These are phyloP conservation scores for Zelonia costaricensis DNA, from an alignment of 208 protist species.

Conservation along the genomic window DNA sequence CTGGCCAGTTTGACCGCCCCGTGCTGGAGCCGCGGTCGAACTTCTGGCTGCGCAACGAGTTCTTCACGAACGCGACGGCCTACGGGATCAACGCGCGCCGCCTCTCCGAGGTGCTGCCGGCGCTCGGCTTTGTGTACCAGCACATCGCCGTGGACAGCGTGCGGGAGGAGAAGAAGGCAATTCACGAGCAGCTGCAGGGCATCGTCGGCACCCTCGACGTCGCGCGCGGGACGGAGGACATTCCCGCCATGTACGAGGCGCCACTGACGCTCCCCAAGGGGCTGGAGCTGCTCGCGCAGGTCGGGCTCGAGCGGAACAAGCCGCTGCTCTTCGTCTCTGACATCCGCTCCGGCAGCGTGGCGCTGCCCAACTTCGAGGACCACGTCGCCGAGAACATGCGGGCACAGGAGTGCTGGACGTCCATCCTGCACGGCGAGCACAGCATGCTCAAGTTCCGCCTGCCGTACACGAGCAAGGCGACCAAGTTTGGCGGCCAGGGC, in stretches of 20 bases:
- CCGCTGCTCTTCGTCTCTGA: conserved; percentile 95
- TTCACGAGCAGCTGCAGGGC: conserved; percentile 64
- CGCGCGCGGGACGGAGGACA: conserved; percentile 83
- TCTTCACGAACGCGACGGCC: conserved; percentile 94
- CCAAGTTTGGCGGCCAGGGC: conserved; percentile 44
- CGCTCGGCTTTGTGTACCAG: conserved; percentile 59
- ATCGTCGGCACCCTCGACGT: conserved; percentile 86
- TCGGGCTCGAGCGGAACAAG: conserved; percentile 72
- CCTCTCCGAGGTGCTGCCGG: conserved; percentile 59
- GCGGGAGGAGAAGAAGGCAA: conserved; percentile 41
- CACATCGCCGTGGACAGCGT: conserved; percentile 44
- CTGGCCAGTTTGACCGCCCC: conserved; percentile 85
- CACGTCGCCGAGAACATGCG: conserved; percentile 92
- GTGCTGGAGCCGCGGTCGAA: conserved; percentile 61
- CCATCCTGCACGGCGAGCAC: conserved; percentile 81
- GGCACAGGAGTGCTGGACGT: conserved; percentile 92
- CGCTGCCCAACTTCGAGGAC: conserved; percentile 88
- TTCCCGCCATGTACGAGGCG: conserved; percentile 88
- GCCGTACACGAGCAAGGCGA: conserved; percentile 86
- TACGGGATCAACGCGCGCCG: conserved; percentile 88
- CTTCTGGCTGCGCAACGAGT: conserved; percentile 91
- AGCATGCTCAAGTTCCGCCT: conserved; percentile 97
- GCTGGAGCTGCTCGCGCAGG: conserved; percentile 70
- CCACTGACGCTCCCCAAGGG: conserved; percentile 60
- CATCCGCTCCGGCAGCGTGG: conserved; percentile 90